Base-by-base conservation (phyloP, 371 early-diverging fungal genomes). In the Lichtheimia ramosa region DNA sequence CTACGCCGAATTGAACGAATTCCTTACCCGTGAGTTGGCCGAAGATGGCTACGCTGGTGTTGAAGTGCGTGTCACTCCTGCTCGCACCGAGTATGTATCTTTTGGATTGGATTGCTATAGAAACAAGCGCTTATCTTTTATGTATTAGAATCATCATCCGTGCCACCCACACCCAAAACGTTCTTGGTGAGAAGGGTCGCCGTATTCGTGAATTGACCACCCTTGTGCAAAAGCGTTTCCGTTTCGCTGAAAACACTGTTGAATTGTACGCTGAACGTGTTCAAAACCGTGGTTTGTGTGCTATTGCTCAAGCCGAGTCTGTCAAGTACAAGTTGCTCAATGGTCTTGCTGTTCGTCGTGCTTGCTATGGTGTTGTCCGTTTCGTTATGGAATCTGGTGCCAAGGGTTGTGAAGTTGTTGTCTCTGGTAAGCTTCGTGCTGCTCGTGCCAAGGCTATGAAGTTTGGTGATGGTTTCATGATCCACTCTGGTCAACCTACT, bases 401-500 rank as follows among this genome's bases (percentile, higher is more conserved):
- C 78, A 98, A 98, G 89, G 99, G 99, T 79, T 94, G 93, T 79
- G 96, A 97, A 79, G 97, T 99, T 53, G 91, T 98, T 73, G 94
- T 99, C 66, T 96, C 97, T 64, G 99, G 99, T 68, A 99, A 99
- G 92, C 88, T 99, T 61, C 97, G 99, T 83, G 99, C 96, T 81
- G 98, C 98, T 61, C 97, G 99, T 92, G 99, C 99, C 81, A 97
- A 97, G 92, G 91, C 99, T 68, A 97, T 97, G 95, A 99, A 99
- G 92, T 99, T 98, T 84, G 85, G 90, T 73, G 97, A 96, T 74
- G 99, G 99, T 70, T 96, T 97, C 88, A 94, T 99, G 92, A 91
- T 97, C 82, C 96, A 97, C 95, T 95, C 98, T 74, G 99, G 99
- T 84, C 92, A 96, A 75, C 96, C 99, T 75, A 89, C 92, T 63